A percentile compares a stretch with the other conserved stretches of the same genome.
Conservation (phyloP, 768 basidiomycete genomes). For the Boletellus emodensis region DNA sequence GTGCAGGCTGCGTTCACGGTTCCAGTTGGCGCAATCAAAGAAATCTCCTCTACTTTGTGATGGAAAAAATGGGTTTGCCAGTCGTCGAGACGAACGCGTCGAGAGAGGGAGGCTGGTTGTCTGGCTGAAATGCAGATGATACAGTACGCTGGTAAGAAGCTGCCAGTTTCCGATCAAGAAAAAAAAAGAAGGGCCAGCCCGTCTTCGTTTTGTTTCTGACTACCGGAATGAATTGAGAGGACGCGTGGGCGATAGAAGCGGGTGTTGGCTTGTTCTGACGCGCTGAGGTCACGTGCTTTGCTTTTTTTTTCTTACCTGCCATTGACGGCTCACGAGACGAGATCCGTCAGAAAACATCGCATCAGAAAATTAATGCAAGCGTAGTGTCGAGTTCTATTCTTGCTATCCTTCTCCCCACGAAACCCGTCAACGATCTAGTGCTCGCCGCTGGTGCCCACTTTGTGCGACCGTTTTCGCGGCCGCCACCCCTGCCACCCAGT, state of each 20-base stretch:
- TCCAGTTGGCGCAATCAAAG: no score
- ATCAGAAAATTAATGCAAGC: not conserved
- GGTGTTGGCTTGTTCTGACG: not conserved
- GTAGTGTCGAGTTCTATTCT: not conserved
- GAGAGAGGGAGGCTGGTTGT: no score
- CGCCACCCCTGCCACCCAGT: constrained; percentile 16
- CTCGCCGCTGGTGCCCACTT: constrained; percentile 3
- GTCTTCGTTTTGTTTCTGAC: constrained; percentile 9
- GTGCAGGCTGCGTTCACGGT: no score
- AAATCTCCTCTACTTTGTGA: no score
- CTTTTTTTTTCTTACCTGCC: constrained; percentile 4
- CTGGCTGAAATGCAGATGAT: no score
- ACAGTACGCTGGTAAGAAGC: no score
- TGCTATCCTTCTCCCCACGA: not conserved
- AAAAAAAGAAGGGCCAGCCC: constrained; percentile 1
- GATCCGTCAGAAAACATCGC: not conserved
- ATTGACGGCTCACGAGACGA: not conserved
- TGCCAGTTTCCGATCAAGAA: no score
- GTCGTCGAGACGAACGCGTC: no score
- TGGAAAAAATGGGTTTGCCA: no score
- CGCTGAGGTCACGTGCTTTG: constrained; percentile 14
- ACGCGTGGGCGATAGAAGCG: no score
- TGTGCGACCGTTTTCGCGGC: constrained; percentile 20
- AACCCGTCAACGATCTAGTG: not conserved
- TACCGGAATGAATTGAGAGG: no score